Evolutionary conservation across 2,329 filamentous ascomycete species (phyloP).

Genomic region (Spiromastix sp.): DNA sequence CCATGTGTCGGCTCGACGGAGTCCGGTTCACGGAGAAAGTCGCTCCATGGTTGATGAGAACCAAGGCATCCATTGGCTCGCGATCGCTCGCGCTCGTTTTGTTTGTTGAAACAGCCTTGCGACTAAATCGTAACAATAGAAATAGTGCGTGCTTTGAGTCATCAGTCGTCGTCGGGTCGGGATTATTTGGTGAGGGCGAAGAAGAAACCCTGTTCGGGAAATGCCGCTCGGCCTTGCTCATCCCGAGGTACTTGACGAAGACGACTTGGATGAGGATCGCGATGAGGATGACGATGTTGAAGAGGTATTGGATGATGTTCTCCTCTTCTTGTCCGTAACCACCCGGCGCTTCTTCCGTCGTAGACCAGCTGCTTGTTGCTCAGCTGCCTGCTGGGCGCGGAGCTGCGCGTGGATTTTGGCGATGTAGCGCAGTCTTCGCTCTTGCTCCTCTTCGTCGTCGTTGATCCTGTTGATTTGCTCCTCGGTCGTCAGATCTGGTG

Average conservation of each 20-base stretch:
- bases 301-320: constrained; percentile 13
- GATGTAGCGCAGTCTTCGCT: constrained; percentile 26
- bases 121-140: too few species aligned
- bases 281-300: not conserved
- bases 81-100: too few species aligned
- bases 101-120: too few species aligned
- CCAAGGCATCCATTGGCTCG: too few species aligned
- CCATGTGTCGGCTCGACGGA: too few species aligned
- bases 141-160: too few species aligned
- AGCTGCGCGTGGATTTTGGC: constrained; percentile 32
- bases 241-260: constrained; percentile 2
- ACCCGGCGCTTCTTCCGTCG: constrained; percentile 12
- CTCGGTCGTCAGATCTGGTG: constrained; percentile 24
- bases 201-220: too few species aligned
- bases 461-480: constrained; percentile 29
- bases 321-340: constrained; percentile 11
- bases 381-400: constrained; percentile 24
- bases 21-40: too few species aligned
- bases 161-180: too few species aligned
- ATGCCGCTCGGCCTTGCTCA: too few species aligned
- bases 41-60: too few species aligned
- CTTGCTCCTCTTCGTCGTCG: constrained; percentile 26
- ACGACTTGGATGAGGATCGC: not conserved
- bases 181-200: too few species aligned
- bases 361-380: constrained; percentile 11